Evolutionary conservation across 371 early-diverging fungal genomes (phyloP), one percentile per base, ranked within the genome.

Genomic region (Mycotypha africana): DNA sequence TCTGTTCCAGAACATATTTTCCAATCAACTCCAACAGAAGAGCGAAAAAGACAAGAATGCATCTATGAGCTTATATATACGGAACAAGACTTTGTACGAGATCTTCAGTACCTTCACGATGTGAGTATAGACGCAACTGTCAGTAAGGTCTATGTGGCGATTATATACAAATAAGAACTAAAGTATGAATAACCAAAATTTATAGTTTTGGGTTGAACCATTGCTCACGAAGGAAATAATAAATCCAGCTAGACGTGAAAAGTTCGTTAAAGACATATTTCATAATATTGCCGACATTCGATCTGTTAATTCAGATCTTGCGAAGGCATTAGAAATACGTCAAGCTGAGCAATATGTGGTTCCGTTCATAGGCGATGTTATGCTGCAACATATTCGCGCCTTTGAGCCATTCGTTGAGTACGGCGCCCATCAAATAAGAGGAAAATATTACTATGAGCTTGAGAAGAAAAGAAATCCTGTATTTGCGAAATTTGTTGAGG

Each of bases 61-160:
- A 88, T 95, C 35, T 94, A 82, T 65, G 95, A 95, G 63, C 47
- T 93, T 42, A 84, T 95, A 30, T 78, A 88, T 38, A 90, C 88
- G 2, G 94, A 93, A 60, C 79, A 82, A 48, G 88, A 91, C 57
- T 95, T 84, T 64, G 84, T 92, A 11, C 76, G 74, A 23, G 94
- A 93, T 50, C 28, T 74, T 19, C 48, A 62, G 31, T 62, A 62
- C 37, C 33, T 62, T 2, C 40, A 51, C 12, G 45, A 58, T 44
- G 61, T 56, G 49, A 22, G 22, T 34, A 19, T 11, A 21, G 20
- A 21, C 32, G 16, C 24, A 31, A 20, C 5, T 10, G 4, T 33
- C 4, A 33, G 6, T 12, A 28, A 28, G 6, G 12, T 6, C 19
- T 15, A 6, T 26, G 12, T 25, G 19, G 2, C 3, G 2, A 36